phyloP scores from a whole-genome alignment of 2,329 filamentous ascomycete genomes.

The Exophiala sp. region DNA sequence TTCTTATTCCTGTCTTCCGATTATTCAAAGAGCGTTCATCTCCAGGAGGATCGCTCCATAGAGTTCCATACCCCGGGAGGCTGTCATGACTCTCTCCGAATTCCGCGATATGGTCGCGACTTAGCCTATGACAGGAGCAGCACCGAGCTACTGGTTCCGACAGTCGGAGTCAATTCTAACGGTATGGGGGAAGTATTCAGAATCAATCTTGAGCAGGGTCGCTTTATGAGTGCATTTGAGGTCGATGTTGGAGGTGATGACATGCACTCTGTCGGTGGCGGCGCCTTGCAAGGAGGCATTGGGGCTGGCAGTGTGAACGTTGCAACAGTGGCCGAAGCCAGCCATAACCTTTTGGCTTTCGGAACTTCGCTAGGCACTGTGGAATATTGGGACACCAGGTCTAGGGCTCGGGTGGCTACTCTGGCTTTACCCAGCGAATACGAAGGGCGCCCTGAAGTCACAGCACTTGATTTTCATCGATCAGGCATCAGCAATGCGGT shows the following conservation, averaged over 20 bases:
- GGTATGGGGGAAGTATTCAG: constrained; percentile 88
- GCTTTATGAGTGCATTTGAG: constrained; percentile 92
- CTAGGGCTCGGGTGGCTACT: constrained; percentile 71
- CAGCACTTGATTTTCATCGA: constrained; percentile 76
- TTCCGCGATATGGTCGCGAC: constrained; percentile 89
- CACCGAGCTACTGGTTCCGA: constrained; percentile 78
- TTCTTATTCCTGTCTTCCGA: constrained; percentile 84
- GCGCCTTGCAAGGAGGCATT: constrained; percentile 79
- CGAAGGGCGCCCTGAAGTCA: constrained; percentile 57
- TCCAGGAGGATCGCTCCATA: constrained; percentile 83
- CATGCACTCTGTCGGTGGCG: constrained; percentile 56
- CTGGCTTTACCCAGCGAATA: constrained; percentile 52
- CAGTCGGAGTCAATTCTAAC: constrained; percentile 79
- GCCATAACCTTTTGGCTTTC: constrained; percentile 86
- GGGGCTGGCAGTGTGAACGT: constrained; percentile 80
- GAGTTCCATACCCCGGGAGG: constrained; percentile 90
- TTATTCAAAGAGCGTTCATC: constrained; percentile 88
- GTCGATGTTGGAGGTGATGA: constrained; percentile 85
- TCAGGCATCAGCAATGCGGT: constrained; percentile 80
- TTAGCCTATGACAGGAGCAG: constrained; percentile 75
- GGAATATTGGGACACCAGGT: constrained; percentile 91
- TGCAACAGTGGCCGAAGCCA: constrained; percentile 77
- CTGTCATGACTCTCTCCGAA: constrained; percentile 79
- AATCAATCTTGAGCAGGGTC: constrained; percentile 81
- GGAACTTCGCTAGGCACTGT: constrained; percentile 93